These are phyloP conservation scores for Hippophae rhamnoides DNA, from an alignment of 306 rosid species.

Conservation along the genomic window DNA sequence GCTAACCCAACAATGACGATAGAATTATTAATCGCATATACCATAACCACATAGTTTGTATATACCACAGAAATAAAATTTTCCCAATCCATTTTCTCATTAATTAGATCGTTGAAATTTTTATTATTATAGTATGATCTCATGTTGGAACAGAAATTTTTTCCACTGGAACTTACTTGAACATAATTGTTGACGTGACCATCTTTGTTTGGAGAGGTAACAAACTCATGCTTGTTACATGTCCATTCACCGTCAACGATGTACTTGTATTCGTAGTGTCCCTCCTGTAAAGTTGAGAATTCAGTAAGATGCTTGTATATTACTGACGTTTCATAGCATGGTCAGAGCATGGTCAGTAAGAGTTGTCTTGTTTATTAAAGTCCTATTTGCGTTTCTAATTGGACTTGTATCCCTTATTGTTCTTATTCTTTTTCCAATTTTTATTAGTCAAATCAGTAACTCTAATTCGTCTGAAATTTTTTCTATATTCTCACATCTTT, in stretches of 20 bases:
- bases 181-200: constrained; percentile 81
- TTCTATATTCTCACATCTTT: no score
- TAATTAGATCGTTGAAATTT: background rate
- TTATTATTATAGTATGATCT: background rate
- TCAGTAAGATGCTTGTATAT: constrained; percentile 8
- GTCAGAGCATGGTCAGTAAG: no score
- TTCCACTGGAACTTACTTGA: constrained; percentile 34
- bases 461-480: no score
- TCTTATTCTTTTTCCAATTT: no score
- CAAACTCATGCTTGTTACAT: constrained; percentile 34
- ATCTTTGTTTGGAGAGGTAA: constrained; percentile 60
- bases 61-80: background rate
- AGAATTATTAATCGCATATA: background rate
- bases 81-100: background rate
- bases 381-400: no score
- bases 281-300: constrained; percentile 51
- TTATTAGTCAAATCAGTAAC: no score
- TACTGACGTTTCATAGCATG: background rate
- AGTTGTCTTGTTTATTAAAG: no score
- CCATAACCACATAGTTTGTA: background rate
- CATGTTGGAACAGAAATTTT: no score
- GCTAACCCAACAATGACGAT: no score
- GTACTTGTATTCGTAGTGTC: constrained; percentile 90
- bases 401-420: no score
- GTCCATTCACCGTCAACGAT: constrained; percentile 78